A percentile compares a stretch with the other conserved stretches of the same genome.
phyloP scores from a whole-genome alignment of 2,329 filamentous ascomycete species.

The Diaporthe caulivora region DNA sequence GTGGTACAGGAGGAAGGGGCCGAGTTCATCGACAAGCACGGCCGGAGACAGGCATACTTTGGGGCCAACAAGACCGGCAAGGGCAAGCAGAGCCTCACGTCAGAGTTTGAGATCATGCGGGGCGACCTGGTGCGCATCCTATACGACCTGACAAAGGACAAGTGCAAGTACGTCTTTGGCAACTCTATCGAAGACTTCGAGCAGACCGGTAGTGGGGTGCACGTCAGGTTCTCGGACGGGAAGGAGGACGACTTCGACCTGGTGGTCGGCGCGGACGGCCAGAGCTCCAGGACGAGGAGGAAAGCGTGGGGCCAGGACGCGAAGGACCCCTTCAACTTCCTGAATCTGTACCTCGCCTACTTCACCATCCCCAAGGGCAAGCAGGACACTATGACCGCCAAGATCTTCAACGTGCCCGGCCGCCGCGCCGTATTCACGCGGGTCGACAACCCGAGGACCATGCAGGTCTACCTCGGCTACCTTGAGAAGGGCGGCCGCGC shows the following conservation, averaged over 20 bases:
- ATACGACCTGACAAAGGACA: constrained; percentile 53
- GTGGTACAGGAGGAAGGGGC: constrained; percentile 52
- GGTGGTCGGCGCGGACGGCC: constrained; percentile 68
- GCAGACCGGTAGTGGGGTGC: constrained; percentile 50
- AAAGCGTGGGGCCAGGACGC: constrained; percentile 51
- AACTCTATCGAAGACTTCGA: constrained; percentile 46
- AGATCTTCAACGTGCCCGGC: constrained; percentile 43
- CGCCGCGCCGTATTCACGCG: constrained; percentile 53
- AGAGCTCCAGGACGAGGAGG: constrained; percentile 61
- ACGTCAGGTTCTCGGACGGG: constrained; percentile 58
- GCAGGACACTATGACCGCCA: constrained; percentile 12
- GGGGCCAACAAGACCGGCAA: constrained; percentile 54
- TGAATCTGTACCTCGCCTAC: constrained; percentile 46
- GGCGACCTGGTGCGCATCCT: constrained; percentile 66
- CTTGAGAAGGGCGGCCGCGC: constrained; percentile 8
- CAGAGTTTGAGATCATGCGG: constrained; percentile 72
- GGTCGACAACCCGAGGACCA: constrained; percentile 50
- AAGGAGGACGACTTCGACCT: constrained; percentile 60
- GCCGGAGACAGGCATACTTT: constrained; percentile 54
- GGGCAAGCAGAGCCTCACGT: constrained; percentile 59
- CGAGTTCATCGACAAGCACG: constrained; percentile 56
- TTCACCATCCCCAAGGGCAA: constrained; percentile 35
- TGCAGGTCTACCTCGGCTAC: constrained; percentile 41
- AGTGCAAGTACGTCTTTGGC: constrained; percentile 46
- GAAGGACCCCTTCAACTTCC: constrained; percentile 43